Base-by-base conservation (phyloP, 805 yeast species). In the Yarrowia alimentaria region DNA sequence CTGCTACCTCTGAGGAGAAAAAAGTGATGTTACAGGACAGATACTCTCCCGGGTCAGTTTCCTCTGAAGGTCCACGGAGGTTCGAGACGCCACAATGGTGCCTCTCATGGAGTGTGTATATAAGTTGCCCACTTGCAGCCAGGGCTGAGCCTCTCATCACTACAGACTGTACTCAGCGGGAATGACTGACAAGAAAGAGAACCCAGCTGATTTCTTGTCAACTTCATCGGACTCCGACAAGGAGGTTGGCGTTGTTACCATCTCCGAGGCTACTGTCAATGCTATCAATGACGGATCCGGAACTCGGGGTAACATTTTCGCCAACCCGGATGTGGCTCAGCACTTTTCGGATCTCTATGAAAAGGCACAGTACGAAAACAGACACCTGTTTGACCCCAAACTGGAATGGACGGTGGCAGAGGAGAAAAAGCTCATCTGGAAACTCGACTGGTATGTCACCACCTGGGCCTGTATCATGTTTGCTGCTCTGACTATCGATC, bases 391-490 rank as follows among this genome's bases (percentile, higher is more conserved):
- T 58, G 87, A 82, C 59, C 82, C 85, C 0, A 68, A 69, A 0
- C 70, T 79, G 25, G 68, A 70, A 10, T 81, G 85, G 86, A 67
- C 76, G 0, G 57, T 56, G 4, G 66, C 71, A 37, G 84, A 79
- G 58, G 85, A 81, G 54, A 55, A 64, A 28, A 68, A 63, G 34
- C 64, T 80, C 3, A 61, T 73, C n/a, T 60, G 77, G 61, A 79
- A 77, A 58, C 67, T 78, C 26, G 85, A 82, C 54, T 70, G 69
- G 66, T 66, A 73, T 31, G 83, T 81, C 19, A 68, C 79, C 3
- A 63, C 78, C 16, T 70, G 81, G 69, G 83, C 83, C 0, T 77
- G 78, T 54, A 57, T 80, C 52, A 71, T 80, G 78, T 80, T 80
- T 60, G 65, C 76, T 30, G 80, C 79, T 10, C 68, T 81, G 45